Evolutionary conservation across 345 rosid genomes (phyloP).

Genomic region (Anacardium occidentale): DNA sequence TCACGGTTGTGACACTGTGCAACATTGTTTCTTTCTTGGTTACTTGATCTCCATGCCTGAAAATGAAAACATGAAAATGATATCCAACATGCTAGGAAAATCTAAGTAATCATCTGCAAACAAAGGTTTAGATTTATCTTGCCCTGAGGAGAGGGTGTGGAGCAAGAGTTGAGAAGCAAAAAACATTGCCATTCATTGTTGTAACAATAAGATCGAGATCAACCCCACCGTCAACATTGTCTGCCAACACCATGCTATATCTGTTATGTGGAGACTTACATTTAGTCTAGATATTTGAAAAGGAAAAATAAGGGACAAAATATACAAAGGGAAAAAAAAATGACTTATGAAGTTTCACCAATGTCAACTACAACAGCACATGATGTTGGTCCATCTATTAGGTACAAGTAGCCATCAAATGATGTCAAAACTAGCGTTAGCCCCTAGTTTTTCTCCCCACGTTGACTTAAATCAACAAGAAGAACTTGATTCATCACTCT

Average conservation of each 20-base stretch:
- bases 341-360: slow-evolving; percentile 96
- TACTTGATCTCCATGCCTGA: slow-evolving; percentile 91
- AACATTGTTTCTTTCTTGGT: slow-evolving; percentile 92
- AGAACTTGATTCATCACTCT: slow-evolving; percentile 98
- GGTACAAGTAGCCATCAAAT: slow-evolving; percentile 94
- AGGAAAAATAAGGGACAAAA: not conserved
- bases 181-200: slow-evolving; percentile 97
- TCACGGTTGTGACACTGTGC: slow-evolving; percentile 70
- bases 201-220: slow-evolving; percentile 97
- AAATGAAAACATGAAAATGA: slow-evolving; percentile 17
- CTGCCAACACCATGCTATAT: slow-evolving; percentile 97
- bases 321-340: slow-evolving; percentile 6
- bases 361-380: slow-evolving; percentile 97
- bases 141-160: slow-evolving; percentile 98
- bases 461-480: slow-evolving; percentile 82
- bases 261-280: slow-evolving; percentile 40
- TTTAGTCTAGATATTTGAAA: slow-evolving; percentile 13
- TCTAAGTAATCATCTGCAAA: not conserved
- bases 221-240: slow-evolving; percentile 98
- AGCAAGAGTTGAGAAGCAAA: slow-evolving; percentile 95
- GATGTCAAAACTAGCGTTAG: slow-evolving; percentile 91
- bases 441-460: slow-evolving; percentile 75
- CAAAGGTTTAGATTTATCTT: slow-evolving; percentile 29
- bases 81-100: slow-evolving; percentile 11
- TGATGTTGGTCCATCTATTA: slow-evolving; percentile 96